Conservation (phyloP, 371 early-diverging fungal species). For the Nematocida sp. region DNA sequence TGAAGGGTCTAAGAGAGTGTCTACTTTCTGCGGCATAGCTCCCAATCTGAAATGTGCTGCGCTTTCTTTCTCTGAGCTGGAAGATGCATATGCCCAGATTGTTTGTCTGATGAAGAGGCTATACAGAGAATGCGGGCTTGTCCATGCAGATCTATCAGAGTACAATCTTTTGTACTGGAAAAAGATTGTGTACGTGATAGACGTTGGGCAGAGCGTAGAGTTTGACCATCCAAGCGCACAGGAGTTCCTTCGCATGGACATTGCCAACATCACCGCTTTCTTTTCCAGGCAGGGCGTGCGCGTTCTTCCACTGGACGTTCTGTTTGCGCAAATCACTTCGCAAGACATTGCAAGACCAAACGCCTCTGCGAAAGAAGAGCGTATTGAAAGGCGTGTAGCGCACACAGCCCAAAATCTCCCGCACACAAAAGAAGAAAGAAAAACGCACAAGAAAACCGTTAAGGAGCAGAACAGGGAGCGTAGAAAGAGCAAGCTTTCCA, state of each 20-base stretch:
- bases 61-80: slow-evolving; percentile 67
- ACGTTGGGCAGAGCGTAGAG: slow-evolving; percentile 97
- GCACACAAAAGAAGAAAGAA: neutral
- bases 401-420: too few relatives aligned
- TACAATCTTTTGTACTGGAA: slow-evolving; percentile 78
- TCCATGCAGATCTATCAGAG: slow-evolving; percentile 96
- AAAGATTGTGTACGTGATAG: slow-evolving; percentile 70
- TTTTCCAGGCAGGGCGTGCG: slow-evolving; percentile 68
- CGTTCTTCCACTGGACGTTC: slow-evolving; percentile 31
- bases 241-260: slow-evolving; percentile 88
- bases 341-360: too few relatives aligned
- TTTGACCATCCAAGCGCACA: slow-evolving; percentile 95
- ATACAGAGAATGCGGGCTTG: slow-evolving; percentile 83
- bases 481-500: slow-evolving; percentile 43
- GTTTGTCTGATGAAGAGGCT: slow-evolving; percentile 79
- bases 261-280: slow-evolving; percentile 84
- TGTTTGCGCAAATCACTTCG: too few relatives aligned
- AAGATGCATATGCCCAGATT: slow-evolving; percentile 76
- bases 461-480: slow-evolving; percentile 36
- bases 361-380: neutral
- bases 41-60: slow-evolving; percentile 86
- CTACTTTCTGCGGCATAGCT: slow-evolving; percentile 59
- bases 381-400: too few relatives aligned
- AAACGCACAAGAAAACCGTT: neutral
- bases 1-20: neutral